A percentile compares a stretch with the other conserved stretches of the same genome.
Conservation (phyloP, 164 flowering plant species). For the Kalanchoe fedtschenkoi region DNA sequence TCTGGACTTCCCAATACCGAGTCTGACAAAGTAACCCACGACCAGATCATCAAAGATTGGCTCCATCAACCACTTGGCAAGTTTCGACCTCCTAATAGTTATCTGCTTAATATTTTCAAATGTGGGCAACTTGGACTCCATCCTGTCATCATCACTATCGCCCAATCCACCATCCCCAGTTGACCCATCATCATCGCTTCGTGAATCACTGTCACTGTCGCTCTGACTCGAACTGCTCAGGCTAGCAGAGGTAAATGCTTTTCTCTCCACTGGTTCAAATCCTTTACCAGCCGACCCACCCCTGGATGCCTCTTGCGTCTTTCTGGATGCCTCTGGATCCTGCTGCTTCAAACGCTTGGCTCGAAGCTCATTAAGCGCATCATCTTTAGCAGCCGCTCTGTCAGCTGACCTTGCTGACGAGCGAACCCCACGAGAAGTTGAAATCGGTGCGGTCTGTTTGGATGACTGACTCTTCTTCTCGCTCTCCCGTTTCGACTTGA, state of each 20-base stretch:
- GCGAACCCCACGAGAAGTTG: constrained; percentile 47
- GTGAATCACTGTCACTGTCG: constrained; percentile 60
- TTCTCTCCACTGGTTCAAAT: constrained; percentile 42
- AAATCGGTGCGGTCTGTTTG: constrained; percentile 42
- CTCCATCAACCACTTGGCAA: constrained; percentile 91
- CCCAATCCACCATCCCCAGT: constrained; percentile 62
- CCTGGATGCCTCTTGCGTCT: constrained; percentile 39
- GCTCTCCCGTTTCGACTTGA: constrained; percentile 43
- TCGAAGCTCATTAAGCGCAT: constrained; percentile 75
- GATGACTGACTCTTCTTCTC: constrained; percentile 33
- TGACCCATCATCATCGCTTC: constrained; percentile 71
- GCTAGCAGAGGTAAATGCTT: constrained; percentile 25
- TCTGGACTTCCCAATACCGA: constrained; percentile 82
- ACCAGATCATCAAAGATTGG: constrained; percentile 91
- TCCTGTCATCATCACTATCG: constrained; percentile 46
- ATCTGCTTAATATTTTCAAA: constrained; percentile 76
- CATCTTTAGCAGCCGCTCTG: constrained; percentile 63
- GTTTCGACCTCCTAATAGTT: constrained; percentile 75
- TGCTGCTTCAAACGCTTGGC: constrained; percentile 73
- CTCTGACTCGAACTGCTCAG: constrained; percentile 65
- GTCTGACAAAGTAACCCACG: constrained; percentile 91
- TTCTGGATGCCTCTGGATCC: constrained; percentile 49
- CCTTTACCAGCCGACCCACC: constrained; percentile 32
- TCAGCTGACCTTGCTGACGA: constrained; percentile 60
- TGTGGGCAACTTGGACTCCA: constrained; percentile 29